These are phyloP conservation scores for Xylaria cubensis DNA, from an alignment of 495 filamentous ascomycete genomes.

Conservation along the genomic window DNA sequence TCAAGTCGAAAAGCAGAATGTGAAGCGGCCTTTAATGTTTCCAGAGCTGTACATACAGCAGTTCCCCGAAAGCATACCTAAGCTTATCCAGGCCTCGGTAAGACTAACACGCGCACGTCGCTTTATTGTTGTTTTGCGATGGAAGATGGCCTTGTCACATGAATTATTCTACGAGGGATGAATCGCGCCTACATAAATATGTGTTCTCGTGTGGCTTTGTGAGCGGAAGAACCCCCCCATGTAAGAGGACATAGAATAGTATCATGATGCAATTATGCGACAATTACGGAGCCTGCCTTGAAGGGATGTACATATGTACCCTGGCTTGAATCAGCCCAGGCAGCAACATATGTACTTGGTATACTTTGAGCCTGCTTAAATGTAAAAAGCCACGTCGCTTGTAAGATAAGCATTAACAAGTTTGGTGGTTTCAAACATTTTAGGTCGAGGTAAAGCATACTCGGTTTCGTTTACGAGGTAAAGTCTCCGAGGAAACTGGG, in stretches of 20 bases:
- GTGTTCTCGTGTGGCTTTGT: too few relatives aligned
- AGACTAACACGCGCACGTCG: slow-evolving; percentile 3
- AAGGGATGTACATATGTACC: neutral
- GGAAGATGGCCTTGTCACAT: neutral
- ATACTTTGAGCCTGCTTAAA: neutral
- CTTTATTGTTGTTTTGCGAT: neutral
- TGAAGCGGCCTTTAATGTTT: neutral
- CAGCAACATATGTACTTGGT: neutral
- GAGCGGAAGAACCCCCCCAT: too few relatives aligned
- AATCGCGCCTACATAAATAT: too few relatives aligned
- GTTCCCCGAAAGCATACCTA: neutral
- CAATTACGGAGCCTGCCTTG: neutral
- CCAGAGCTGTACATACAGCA: neutral
- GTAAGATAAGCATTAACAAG: too few relatives aligned
- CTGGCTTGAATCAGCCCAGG: neutral
- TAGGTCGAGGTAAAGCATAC: neutral
- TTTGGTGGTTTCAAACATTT: neutral
- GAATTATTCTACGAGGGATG: neutral
- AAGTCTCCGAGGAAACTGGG: slow-evolving; percentile 14
- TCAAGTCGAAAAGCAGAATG: neutral
- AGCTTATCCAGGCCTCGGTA: neutral
- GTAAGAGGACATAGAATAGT: too few relatives aligned
- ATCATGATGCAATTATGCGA: slow-evolving; percentile 2
- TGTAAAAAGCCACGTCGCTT: neutral
- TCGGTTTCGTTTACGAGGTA: neutral